phyloP scores from a whole-genome alignment of 164 flowering plant genomes.

The Tetracentron sinense region DNA sequence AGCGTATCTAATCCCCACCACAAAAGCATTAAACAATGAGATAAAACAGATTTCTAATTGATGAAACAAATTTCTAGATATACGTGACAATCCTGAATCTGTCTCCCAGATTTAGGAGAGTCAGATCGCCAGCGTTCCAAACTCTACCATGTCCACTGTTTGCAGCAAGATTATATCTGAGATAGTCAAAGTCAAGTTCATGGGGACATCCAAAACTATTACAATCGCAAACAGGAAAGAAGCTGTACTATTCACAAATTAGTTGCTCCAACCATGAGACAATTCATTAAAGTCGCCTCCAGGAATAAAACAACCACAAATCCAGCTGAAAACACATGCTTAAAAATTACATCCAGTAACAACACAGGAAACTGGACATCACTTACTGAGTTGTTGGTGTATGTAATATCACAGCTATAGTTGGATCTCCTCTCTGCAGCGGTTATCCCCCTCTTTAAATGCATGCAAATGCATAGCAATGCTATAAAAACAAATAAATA shows the following conservation, averaged over 20 bases:
- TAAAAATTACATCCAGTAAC: background rate
- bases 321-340: background rate
- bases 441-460: conserved; percentile 69
- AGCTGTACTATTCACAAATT: background rate
- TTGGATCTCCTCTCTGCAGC: conserved; percentile 70
- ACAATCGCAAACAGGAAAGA: conserved; percentile 8
- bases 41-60: too few species aligned
- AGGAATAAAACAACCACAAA: background rate
- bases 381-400: conserved; percentile 91
- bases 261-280: background rate
- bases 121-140: too few species aligned
- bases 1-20: background rate
- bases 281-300: background rate
- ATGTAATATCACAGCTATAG: conserved; percentile 90
- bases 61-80: too few species aligned
- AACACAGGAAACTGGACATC: background rate
- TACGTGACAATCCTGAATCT: too few species aligned
- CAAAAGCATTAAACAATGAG: too few species aligned
- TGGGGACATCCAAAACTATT: conserved; percentile 25
- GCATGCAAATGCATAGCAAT: conserved; percentile 19
- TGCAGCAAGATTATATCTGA: conserved; percentile 85
- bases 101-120: too few species aligned
- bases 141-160: conserved; percentile 61
- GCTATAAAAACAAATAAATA: background rate
- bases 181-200: conserved; percentile 99